Evolutionary conservation across 352 stramenopile species (phyloP).

Genomic region (Blastocystis hominis): DNA sequence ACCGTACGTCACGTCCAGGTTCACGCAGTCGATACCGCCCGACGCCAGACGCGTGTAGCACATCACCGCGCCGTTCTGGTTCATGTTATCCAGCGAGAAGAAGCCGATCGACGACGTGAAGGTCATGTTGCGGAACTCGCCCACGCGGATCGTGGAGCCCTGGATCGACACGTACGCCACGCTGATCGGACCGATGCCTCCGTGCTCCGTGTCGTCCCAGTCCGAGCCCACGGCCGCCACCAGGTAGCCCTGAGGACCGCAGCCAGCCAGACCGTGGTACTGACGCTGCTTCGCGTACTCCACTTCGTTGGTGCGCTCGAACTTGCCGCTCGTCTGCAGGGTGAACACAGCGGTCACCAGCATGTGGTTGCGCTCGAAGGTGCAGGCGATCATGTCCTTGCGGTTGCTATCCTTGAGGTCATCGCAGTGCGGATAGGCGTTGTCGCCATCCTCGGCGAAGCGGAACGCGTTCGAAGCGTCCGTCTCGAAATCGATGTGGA

Average conservation of each 20-base stretch:
- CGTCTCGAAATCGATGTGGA: neutral
- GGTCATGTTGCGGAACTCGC: neutral
- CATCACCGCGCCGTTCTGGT: neutral
- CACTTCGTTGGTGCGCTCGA: neutral
- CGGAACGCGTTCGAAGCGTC: neutral
- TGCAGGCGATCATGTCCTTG: neutral
- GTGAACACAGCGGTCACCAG: neutral
- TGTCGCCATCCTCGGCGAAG: neutral
- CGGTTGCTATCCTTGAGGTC: neutral
- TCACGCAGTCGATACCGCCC: neutral
- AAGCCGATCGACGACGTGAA: neutral
- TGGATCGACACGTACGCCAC: neutral
- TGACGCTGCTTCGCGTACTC: neutral
- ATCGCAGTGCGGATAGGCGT: constrained; percentile 1
- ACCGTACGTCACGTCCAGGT: neutral
- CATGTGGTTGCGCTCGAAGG: neutral
- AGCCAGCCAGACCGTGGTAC: constrained; percentile 33
- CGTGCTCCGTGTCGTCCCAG: neutral
- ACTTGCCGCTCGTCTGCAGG: neutral
- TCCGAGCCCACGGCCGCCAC: neutral
- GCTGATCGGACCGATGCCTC: neutral
- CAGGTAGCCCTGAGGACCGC: constrained; percentile 1
- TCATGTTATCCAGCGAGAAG: constrained; percentile 29
- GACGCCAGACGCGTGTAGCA: constrained; percentile 33
- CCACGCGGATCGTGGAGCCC: neutral